Conservation (phyloP, 805 yeast species). For the Ogataea salicorniae region DNA sequence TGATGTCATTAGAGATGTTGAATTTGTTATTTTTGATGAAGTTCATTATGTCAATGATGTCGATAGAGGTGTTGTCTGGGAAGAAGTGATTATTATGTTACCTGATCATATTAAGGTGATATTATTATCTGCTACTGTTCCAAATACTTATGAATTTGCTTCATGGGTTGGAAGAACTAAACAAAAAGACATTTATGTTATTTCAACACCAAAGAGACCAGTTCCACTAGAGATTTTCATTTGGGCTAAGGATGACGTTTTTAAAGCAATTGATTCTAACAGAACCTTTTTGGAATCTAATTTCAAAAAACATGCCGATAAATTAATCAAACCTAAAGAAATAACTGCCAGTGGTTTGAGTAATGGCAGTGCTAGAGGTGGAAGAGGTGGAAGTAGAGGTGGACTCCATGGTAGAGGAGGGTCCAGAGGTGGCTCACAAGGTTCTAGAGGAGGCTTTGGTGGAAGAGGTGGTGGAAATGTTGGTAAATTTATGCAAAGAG, state of each 20-base stretch:
- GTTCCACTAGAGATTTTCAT: constrained; percentile 85
- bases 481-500: constrained; percentile 37
- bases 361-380: constrained; percentile 33
- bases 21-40: constrained; percentile 97
- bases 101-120: constrained; percentile 97
- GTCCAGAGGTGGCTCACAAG: constrained; percentile 24
- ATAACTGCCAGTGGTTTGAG: constrained; percentile 24
- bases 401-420: constrained; percentile 27
- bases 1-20: constrained; percentile 97
- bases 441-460: constrained; percentile 21
- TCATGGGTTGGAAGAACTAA: constrained; percentile 98
- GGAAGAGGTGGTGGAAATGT: constrained; percentile 27
- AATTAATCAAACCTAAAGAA: constrained; percentile 39
- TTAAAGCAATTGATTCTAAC: constrained; percentile 68
- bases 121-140: constrained; percentile 93
- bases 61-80: constrained; percentile 99
- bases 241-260: constrained; percentile 74
- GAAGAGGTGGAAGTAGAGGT: constrained; percentile 29
- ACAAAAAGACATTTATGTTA: constrained; percentile 91
- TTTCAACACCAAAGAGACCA: constrained; percentile 94
- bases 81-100: constrained; percentile 89
- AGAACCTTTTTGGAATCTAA: constrained; percentile 64
- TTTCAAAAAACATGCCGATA: constrained; percentile 54
- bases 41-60: constrained; percentile 98
- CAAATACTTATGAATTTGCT: constrained; percentile 97